These are phyloP conservation scores for Clitocybe nebularis DNA, from an alignment of 1,284 basidiomycete species.

Conservation along the genomic window DNA sequence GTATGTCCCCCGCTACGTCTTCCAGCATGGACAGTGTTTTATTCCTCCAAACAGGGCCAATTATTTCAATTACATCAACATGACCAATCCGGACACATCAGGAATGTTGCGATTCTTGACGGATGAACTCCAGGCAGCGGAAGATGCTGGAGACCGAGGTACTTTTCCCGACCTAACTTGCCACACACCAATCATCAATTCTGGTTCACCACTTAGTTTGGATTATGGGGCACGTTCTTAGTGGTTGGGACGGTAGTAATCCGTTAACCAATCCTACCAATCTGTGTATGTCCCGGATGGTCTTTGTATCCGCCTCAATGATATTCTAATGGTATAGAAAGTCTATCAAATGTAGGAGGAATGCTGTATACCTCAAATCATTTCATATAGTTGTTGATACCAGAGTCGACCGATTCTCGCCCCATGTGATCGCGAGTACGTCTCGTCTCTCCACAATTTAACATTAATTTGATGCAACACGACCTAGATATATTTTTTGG, in stretches of 20 bases:
- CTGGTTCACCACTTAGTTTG: conserved; percentile 47
- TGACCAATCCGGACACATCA: conserved; percentile 64
- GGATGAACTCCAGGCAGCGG: conserved; percentile 75
- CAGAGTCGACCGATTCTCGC: conserved; percentile 77
- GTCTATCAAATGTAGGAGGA: conserved; percentile 74
- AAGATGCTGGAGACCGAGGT: conserved; percentile 69
- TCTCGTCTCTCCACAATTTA: conserved; percentile 11
- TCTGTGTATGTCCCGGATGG: conserved; percentile 63
- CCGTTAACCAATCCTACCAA: conserved; percentile 58
- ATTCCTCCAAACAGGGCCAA: conserved; percentile 43
- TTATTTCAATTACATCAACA: conserved; percentile 76
- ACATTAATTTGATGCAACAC: conserved; percentile 9
- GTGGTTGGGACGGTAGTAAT: conserved; percentile 75
- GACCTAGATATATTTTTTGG: conserved; percentile 74
- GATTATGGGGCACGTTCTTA: conserved; percentile 77
- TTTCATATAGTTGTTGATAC: conserved; percentile 15
- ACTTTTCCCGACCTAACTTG: conserved; percentile 1
- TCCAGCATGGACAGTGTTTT: neutral
- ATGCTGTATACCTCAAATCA: no score
- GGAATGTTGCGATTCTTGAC: conserved; percentile 79
- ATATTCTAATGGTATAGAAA: conserved; percentile 21
- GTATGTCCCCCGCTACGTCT: conserved; percentile 26
- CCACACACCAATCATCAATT: no score
- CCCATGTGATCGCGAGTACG: conserved; percentile 75
- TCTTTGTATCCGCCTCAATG: conserved; percentile 1